Conservation (phyloP, 2,329 filamentous ascomycete genomes). For the Verticillium zaregamsianum region DNA sequence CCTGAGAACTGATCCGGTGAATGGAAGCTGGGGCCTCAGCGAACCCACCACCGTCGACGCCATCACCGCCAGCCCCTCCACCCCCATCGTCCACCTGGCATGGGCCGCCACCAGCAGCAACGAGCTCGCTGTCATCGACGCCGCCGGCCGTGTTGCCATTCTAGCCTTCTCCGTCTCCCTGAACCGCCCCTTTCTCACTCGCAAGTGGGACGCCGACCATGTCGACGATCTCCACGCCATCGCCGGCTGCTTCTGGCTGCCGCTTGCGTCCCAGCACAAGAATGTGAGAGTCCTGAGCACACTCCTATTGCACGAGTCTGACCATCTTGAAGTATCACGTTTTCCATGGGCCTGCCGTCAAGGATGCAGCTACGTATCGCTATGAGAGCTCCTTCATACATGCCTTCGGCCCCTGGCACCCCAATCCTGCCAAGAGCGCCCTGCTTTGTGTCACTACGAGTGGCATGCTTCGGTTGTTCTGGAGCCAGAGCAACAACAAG, state of each 20-base stretch:
- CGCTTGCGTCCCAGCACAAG: slow-evolving; percentile 45
- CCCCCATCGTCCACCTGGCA: slow-evolving; percentile 71
- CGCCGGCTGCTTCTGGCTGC: slow-evolving; percentile 84
- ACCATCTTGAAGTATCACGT: slow-evolving; percentile 31
- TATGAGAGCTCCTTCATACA: slow-evolving; percentile 65
- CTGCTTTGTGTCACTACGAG: slow-evolving; percentile 73
- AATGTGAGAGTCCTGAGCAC: slow-evolving; percentile 23
- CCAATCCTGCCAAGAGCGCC: slow-evolving; percentile 65
- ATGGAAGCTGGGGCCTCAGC: slow-evolving; percentile 73
- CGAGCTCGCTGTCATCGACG: slow-evolving; percentile 81
- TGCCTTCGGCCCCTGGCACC: slow-evolving; percentile 69
- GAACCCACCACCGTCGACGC: slow-evolving; percentile 63
- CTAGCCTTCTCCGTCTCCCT: slow-evolving; percentile 67
- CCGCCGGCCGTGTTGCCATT: slow-evolving; percentile 71
- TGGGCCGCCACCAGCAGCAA: slow-evolving; percentile 72
- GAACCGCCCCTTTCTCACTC: slow-evolving; percentile 63
- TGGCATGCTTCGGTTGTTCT: slow-evolving; percentile 71
- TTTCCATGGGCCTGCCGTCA: slow-evolving; percentile 59
- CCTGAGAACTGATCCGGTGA: slow-evolving; percentile 62
- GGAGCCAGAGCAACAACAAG: slow-evolving; percentile 67
- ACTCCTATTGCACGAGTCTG: background rate
- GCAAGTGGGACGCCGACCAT: slow-evolving; percentile 62
- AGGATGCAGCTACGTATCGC: slow-evolving; percentile 53
- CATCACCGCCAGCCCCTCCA: slow-evolving; percentile 58
- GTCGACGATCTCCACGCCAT: slow-evolving; percentile 72